These are phyloP conservation scores for Gonium pectorale DNA, from an alignment of 139 green algal species.

Conservation along the genomic window DNA sequence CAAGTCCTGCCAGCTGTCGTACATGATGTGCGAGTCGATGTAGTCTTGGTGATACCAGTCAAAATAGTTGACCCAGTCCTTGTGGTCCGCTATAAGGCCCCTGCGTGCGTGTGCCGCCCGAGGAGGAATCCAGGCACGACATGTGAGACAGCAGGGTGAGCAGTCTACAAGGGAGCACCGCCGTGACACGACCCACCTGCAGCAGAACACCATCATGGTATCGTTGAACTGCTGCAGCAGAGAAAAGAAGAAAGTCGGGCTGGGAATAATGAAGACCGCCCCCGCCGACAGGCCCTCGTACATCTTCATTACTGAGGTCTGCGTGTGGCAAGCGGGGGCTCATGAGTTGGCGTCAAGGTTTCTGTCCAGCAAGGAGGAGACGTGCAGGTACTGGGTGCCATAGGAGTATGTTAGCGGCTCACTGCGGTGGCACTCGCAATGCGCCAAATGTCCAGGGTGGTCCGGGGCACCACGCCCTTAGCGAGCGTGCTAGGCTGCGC, in stretches of 20 bases:
- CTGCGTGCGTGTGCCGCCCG: background rate
- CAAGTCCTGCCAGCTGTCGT: constrained; percentile 26
- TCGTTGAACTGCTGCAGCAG: constrained; percentile 6
- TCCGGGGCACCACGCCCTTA: too few relatives aligned
- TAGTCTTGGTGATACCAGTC: constrained; percentile 37
- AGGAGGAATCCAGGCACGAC: background rate
- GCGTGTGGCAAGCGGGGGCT: too few relatives aligned
- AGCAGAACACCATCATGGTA: constrained; percentile 31
- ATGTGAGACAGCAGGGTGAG: background rate
- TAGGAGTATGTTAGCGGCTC: too few relatives aligned
- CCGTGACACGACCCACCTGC: background rate
- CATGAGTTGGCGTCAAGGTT: too few relatives aligned
- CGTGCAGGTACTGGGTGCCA: too few relatives aligned
- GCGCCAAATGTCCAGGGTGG: too few relatives aligned
- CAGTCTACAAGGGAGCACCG: too few relatives aligned
- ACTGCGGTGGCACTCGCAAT: too few relatives aligned
- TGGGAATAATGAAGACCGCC: constrained; percentile 22
- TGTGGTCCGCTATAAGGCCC: background rate
- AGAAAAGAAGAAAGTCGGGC: background rate
- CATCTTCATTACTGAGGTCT: constrained; percentile 41
- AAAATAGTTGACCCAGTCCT: constrained; percentile 4
- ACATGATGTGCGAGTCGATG: constrained; percentile 14
- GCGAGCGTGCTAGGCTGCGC: too few relatives aligned
- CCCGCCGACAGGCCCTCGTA: constrained; percentile 29
- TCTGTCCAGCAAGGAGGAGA: too few relatives aligned